Conservation (phyloP, 2,329 filamentous ascomycete genomes). For the Curvularia verruculosa region DNA sequence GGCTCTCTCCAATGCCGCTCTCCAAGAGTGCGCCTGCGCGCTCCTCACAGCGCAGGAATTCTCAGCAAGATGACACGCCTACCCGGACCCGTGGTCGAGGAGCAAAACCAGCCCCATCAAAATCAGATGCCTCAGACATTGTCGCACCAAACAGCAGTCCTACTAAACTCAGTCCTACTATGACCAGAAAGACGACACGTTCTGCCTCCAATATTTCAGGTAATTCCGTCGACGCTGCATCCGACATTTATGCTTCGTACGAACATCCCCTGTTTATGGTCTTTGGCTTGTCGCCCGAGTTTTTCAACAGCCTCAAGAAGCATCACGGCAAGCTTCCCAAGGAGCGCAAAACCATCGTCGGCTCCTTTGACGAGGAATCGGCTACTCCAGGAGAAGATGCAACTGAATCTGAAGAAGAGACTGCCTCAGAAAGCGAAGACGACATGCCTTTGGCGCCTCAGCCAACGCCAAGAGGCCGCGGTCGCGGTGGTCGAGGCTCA, state of each 20-base stretch:
- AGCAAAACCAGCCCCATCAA: slow-evolving; percentile 37
- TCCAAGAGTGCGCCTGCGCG: slow-evolving; percentile 36
- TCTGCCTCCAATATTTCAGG: slow-evolving; percentile 46
- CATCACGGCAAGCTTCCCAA: slow-evolving; percentile 36
- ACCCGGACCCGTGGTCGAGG: slow-evolving; percentile 44
- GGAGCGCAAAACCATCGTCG: slow-evolving; percentile 26
- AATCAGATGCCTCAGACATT: slow-evolving; percentile 35
- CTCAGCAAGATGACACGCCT: slow-evolving; percentile 41
- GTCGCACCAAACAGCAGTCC: slow-evolving; percentile 35
- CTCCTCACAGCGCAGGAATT: slow-evolving; percentile 39
- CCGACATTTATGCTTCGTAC: slow-evolving; percentile 42
- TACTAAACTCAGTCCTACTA: slow-evolving; percentile 32
- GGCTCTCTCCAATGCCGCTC: slow-evolving; percentile 31
- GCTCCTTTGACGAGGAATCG: slow-evolving; percentile 20
- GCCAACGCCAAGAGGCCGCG: slow-evolving; percentile 31
- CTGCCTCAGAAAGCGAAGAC: slow-evolving; percentile 32
- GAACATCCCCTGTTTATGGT: slow-evolving; percentile 43
- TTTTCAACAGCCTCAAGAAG: slow-evolving; percentile 40
- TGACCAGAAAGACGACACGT: slow-evolving; percentile 45
- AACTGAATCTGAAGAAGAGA: slow-evolving; percentile 30
- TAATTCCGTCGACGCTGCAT: slow-evolving; percentile 37
- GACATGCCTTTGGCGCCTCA: slow-evolving; percentile 29
- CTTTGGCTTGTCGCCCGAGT: slow-evolving; percentile 42
- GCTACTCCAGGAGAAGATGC: slow-evolving; percentile 27
- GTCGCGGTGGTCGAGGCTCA: slow-evolving; percentile 37